Evolutionary conservation across 2,329 filamentous ascomycete species (phyloP), one percentile per base, ranked within the genome.

Genomic region (Pyrenochaeta sp.): DNA sequence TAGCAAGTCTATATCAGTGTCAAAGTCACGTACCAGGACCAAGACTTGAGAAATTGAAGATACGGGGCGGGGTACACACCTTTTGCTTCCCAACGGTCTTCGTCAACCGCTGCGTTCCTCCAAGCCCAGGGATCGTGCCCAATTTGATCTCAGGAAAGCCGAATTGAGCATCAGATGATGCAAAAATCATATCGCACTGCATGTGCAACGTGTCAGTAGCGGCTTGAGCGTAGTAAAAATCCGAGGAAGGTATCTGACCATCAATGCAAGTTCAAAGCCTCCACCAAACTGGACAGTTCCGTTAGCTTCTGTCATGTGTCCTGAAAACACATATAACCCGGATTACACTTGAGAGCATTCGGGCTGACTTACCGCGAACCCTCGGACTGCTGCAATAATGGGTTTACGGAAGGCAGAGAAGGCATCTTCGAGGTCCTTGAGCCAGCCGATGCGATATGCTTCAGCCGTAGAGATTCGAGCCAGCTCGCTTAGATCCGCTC

Each of bases 401-500:
- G 94, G 94, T 77, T 95, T 97, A 80, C 94, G 93, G 77, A 97
- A 85, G 56, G 86, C 82, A 27, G 89, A 91, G 19, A 92, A 90
- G 39, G 96, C 86, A 58, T 89, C 84, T 9, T 92, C 96, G 91
- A 94, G 96, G 13, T 90, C 89, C 74, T 96, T 92, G 77, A 98
- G 96, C 80, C 97, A 97, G 70, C 93, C 91, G 65, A 83, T 88
- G 34, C 86, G 90, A 81, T 96, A 97, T 24, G 93, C 94, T 63
- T 90, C 83, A 56, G 91, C 86, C 79, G 97, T 97, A 51, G 90
- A 92, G 40, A 97, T 86, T 50, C 91, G 87, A 13, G 91, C 90
- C 92, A 98, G 96, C 81, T 98, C 94, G 80, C 96, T 97, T 81
- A 98, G 97, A 78, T 98, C 94, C 55, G 94, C 94, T 50, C 94